Evolutionary conservation across 2,329 filamentous ascomycete species (phyloP), one percentile per base, ranked within the genome.

Genomic region (Penicillium concentricum): DNA sequence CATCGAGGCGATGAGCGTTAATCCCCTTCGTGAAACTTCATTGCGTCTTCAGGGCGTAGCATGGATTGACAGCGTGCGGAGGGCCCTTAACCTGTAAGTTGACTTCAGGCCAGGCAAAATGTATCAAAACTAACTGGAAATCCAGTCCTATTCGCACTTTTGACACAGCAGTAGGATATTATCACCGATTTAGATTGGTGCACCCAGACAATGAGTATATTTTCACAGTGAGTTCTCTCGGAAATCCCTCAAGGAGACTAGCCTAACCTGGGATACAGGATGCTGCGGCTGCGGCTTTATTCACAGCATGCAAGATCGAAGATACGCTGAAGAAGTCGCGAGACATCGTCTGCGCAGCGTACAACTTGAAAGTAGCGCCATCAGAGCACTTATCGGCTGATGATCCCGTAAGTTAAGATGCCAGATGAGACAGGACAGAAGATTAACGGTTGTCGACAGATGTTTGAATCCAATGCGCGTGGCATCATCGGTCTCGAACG

Each of bases 271-370:
- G 9, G 39, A 30, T 34, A 62, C 76, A 91, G 73, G 93, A 97
- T 71, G 92, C 91, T 2, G 91, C 93, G 0, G 85, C 94, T 7
- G 91, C 94, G 1, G 89, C 91, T 24, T 79, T 99, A 9, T 93
- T 97, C 69, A 90, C 92, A 3, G 92, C 92, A 2, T 97, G 93
- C 81, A 99, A 99, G 78, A 92, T 95, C 44, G 94, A 99, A 75
- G 94, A 99, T 74, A 99, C 94, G 0, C 84, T 97, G 64, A 99
- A 99, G 78, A 97, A 97, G 79, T 96, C 91, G 4, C 87, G 85
- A 56, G 94, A 99, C 61, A 95, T 99, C 59, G 81, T 97, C 16
- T 95, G 91, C 57, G 92, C 92, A 1, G 88, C 91, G 24, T 91
- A 93, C 76, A 97, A 96, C 69, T 78, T 96, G 37, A 94, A 92